These are phyloP conservation scores for Paracoccidioides brasiliensis DNA, from an alignment of 2,329 filamentous ascomycete genomes.

Conservation along the genomic window DNA sequence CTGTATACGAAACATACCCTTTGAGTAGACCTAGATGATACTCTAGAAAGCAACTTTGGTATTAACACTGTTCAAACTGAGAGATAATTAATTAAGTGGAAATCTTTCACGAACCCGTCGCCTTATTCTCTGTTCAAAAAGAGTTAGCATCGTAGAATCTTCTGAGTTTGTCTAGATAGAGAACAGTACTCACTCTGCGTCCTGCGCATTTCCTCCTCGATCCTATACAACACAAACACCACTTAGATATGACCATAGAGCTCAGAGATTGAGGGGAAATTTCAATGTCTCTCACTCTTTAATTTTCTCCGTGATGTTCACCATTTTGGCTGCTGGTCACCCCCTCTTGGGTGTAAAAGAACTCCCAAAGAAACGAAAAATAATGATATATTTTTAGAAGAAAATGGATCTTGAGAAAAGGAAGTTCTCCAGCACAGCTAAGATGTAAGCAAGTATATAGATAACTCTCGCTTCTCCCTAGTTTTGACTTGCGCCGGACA, in stretches of 20 bases:
- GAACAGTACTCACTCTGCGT: constrained; percentile 70
- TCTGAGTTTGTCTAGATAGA: background rate
- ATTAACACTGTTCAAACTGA: constrained; percentile 12
- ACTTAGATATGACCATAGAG: background rate
- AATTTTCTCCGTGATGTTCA: constrained; percentile 99
- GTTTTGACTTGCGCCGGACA: too few species aligned
- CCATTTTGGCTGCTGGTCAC: constrained; percentile 48
- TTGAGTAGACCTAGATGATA: constrained; percentile 97
- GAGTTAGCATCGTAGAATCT: constrained; percentile 17
- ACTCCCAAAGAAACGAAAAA: background rate
- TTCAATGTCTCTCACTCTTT: constrained; percentile 60
- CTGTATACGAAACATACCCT: constrained; percentile 48
- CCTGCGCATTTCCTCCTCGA: constrained; percentile 98
- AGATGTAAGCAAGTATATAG: too few species aligned
- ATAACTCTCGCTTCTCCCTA: too few species aligned
- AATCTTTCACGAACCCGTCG: constrained; percentile 58
- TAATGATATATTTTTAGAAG: background rate
- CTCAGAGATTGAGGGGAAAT: background rate
- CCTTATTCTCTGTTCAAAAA: constrained; percentile 72
- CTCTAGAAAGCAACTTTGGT: constrained; percentile 45
- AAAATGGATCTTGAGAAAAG: background rate
- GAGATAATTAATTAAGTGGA: background rate
- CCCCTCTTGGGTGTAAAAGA: background rate
- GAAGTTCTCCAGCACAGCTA: background rate
- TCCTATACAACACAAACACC: constrained; percentile 50